phyloP scores from a whole-genome alignment of 208 protist genomes.

The Trypanosomatidae sp. region DNA sequence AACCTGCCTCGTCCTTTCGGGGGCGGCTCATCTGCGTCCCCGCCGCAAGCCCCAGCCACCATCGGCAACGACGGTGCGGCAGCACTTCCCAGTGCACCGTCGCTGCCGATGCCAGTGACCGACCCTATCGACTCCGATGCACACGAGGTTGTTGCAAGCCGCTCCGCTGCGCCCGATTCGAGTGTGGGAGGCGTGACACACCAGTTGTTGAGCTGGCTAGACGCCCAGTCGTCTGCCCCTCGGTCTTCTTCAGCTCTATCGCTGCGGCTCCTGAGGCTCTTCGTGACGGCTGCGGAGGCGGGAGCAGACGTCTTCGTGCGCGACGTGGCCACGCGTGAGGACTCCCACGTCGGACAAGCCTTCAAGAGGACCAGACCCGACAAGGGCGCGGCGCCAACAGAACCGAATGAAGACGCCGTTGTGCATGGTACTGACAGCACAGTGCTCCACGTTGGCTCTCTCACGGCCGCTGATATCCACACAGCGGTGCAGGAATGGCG shows the following conservation, averaged over 20 bases:
- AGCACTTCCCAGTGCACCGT: neutral
- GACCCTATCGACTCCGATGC: slow-evolving; percentile 12
- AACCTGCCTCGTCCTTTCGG: slow-evolving; percentile 15
- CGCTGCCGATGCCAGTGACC: neutral
- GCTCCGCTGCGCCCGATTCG: neutral
- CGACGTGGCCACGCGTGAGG: slow-evolving; percentile 5
- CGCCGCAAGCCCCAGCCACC: neutral
- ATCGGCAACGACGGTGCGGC: neutral
- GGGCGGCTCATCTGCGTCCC: neutral
- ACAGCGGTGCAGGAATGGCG: slow-evolving; percentile 16
- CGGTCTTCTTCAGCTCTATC: neutral
- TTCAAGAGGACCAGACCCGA: slow-evolving; percentile 6
- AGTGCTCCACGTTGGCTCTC: slow-evolving; percentile 1
- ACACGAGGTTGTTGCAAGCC: neutral
- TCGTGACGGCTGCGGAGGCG: slow-evolving; percentile 12
- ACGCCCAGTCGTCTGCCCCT: slow-evolving; percentile 1
- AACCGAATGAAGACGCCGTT: neutral
- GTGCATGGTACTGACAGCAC: neutral
- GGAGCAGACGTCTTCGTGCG: slow-evolving; percentile 10
- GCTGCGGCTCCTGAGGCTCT: slow-evolving; percentile 18
- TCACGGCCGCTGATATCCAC: slow-evolving; percentile 15
- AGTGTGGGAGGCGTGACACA: slow-evolving; percentile 4
- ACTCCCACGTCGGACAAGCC: slow-evolving; percentile 1
- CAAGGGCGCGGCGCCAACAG: neutral
- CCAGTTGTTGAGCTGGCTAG: slow-evolving; percentile 28